Percentiles rank a stretch among this genome's conserved stretches.
Conservation (phyloP, 371 early-diverging fungal species). For the Mortierella sp. region DNA sequence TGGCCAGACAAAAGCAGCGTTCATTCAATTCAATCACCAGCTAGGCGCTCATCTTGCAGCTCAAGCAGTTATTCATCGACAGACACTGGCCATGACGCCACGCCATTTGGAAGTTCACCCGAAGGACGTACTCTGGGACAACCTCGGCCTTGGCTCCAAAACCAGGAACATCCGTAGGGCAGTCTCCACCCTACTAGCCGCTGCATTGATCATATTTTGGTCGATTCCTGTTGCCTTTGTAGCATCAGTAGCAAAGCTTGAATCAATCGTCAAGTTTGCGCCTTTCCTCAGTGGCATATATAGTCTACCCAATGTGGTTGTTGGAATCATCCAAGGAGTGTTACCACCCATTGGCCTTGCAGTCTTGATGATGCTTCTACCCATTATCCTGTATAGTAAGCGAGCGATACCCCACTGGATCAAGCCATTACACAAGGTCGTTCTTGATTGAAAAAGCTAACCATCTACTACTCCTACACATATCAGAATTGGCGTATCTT, state of each 20-base stretch:
- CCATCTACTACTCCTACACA: background rate
- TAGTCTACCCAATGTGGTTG: conserved; percentile 53
- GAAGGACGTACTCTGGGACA: conserved; percentile 87
- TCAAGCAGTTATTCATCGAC: conserved; percentile 72
- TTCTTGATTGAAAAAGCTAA: background rate
- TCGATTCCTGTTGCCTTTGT: conserved; percentile 78
- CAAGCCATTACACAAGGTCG: conserved; percentile 15
- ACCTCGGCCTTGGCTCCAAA: conserved; percentile 56
- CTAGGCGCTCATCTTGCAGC: conserved; percentile 86
- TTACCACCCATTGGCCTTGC: conserved; percentile 81
- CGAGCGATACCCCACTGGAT: conserved; percentile 8
- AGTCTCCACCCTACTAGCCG: conserved; percentile 60
- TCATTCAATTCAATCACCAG: conserved; percentile 85
- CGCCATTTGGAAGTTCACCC: conserved; percentile 76
- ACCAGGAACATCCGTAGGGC: conserved; percentile 64
- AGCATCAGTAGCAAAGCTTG: conserved; percentile 71
- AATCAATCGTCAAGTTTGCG: conserved; percentile 64
- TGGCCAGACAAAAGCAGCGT: conserved; percentile 66
- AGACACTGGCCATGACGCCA: conserved; percentile 75
- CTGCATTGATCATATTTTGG: conserved; percentile 78
- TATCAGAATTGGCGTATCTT: conserved; percentile 35
- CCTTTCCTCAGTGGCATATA: conserved; percentile 64
- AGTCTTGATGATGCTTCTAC: conserved; percentile 78
- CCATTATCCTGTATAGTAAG: conserved; percentile 73
- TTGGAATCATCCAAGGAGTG: conserved; percentile 84